Conservation (phyloP, 2,329 filamentous ascomycete species). For the Beauveria rudraprayagi region DNA sequence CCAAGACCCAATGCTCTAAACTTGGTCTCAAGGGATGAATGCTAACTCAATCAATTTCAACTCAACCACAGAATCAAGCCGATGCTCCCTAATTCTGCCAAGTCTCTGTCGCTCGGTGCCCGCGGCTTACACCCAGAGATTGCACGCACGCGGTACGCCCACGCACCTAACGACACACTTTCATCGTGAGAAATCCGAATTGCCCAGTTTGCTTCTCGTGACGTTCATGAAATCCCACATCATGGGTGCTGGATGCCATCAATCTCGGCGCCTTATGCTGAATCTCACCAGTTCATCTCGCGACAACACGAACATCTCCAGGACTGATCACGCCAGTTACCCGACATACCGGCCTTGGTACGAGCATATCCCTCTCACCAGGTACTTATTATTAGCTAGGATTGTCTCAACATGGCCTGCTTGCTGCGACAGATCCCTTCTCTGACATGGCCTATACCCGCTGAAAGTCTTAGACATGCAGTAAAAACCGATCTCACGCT, state of each 20-base stretch:
- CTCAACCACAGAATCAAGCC: background rate
- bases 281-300: too few relatives aligned
- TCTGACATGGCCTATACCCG: background rate
- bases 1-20: background rate
- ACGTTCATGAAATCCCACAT: background rate
- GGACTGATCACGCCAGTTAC: background rate
- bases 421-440: background rate
- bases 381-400: constrained; percentile 1
- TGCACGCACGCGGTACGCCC: background rate
- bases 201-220: background rate
- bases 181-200: background rate
- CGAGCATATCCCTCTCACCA: background rate
- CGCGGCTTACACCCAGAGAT: background rate
- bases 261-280: background rate
- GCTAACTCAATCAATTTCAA: background rate
- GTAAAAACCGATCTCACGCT: background rate
- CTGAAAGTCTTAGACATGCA: constrained; percentile 1
- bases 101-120: background rate
- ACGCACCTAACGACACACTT: background rate
- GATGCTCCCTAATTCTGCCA: background rate
- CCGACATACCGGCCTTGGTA: background rate
- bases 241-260: background rate
- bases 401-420: background rate
- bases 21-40: background rate
- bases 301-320: background rate